These are phyloP conservation scores for Asterophora parasitica DNA, from an alignment of 768 basidiomycete species.

Conservation along the genomic window DNA sequence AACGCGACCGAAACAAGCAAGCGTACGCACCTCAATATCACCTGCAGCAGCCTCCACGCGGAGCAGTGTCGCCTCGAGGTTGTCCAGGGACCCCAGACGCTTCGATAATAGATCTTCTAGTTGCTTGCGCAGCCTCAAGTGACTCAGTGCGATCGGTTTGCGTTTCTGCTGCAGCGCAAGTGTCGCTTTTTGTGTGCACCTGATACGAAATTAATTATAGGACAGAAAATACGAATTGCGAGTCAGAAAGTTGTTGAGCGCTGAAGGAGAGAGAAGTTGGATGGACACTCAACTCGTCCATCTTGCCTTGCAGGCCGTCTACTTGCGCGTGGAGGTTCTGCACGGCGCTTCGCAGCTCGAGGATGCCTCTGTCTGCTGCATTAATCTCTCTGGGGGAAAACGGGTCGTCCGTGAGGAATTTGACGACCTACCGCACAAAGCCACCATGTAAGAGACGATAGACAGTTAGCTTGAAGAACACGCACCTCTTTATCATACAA, in stretches of 20 bases:
- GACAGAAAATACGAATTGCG: too few relatives aligned
- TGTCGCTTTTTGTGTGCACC: constrained; percentile 63
- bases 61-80: constrained; percentile 70
- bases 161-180: constrained; percentile 63
- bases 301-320: constrained; percentile 60
- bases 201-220: too few relatives aligned
- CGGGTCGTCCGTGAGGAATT: constrained; percentile 52
- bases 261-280: too few relatives aligned
- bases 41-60: constrained; percentile 87
- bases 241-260: too few relatives aligned
- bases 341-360: constrained; percentile 75
- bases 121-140: constrained; percentile 78
- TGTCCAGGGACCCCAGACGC: constrained; percentile 68
- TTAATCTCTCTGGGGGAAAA: constrained; percentile 48
- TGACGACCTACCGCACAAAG: constrained; percentile 80
- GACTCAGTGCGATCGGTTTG: constrained; percentile 67
- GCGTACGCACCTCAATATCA: constrained; percentile 78
- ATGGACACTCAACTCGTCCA: constrained; percentile 59
- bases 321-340: constrained; percentile 65
- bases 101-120: constrained; percentile 75
- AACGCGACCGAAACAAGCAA: too few relatives aligned
- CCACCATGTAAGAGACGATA: background rate
- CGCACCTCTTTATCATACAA: constrained; percentile 66
- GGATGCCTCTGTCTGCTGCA: constrained; percentile 75
- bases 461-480: background rate